Evolutionary conservation across 1,284 basidiomycete species (phyloP), one percentile per base, ranked within the genome.

Genomic region (Pascua guehoae): DNA sequence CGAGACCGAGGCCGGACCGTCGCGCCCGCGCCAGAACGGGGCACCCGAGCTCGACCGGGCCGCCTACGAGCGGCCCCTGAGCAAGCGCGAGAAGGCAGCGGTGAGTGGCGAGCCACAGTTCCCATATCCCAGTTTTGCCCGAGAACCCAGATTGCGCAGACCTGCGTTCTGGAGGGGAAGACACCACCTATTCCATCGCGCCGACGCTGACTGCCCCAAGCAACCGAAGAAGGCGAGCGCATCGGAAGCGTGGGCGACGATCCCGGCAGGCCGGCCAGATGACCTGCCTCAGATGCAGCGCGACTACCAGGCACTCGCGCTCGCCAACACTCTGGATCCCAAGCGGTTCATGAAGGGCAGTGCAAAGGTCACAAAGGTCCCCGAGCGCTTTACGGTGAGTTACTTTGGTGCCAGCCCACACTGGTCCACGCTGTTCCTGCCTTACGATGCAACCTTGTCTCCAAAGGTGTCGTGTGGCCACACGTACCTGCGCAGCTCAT

Each of bases 271-370:
- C 18, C 79, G 86, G 17, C 86, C 87, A 56, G 84, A 88, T 10
- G 85, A 92, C 59, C 80, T 93, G 8, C 89, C 91, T 39, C 84
- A 88, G 56, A 82, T 98, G 63, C 82, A 92, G 69, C 86, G 89
- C 56, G 94, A 98, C 79, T 89, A 97, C 40, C 92, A 97, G 74
- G 91, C 95, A 1, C 80, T 98, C 51, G 85, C 91, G 18, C 80
- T 98, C 51, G 86, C 89, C 48, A 95, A 95, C 72, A 88, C 93
- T 56, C 83, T 98, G 40, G 95, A 98, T 71, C 94, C 95, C 8
- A 98, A 98, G 76, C 83, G 93, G 39, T 98, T 98, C 81, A 94
- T 97, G 80, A 93, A 80, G 85, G 89, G 69, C 43, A 90, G 88
- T 44, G 86, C 88, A 77, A 91, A 88, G 77, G 86, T 62, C 55